Base-by-base conservation (phyloP, 805 yeast species). In the Hanseniaspora meyeri region DNA sequence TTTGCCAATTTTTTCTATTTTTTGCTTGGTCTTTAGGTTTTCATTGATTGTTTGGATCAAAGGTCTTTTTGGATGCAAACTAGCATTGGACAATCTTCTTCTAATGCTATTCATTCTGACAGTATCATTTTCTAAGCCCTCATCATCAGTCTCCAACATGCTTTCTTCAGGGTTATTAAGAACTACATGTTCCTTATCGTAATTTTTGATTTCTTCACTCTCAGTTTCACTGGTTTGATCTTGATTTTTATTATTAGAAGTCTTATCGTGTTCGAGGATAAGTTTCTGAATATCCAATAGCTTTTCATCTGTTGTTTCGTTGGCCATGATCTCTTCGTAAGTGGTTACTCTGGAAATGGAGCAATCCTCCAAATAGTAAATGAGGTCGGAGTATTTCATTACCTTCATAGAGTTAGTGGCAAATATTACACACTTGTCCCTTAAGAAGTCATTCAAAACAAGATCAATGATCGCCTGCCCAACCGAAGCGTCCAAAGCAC, bases 401-500 rank as follows among this genome's bases (percentile, higher is more conserved):
- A 82, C 80, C 24, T 76, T 67, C 29, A 80, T 72, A 0, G 81
- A 74, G 63, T 82, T 82, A 1, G 87, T 82, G 3, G 84, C 75
- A 53, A 82, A 69, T 34, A 82, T 69, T 27, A 78, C 71, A 4
- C 85, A 78, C 61, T 80, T 81, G 2, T 75, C 66, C 9, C 70
- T 69, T 51, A 82, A 68, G 16, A 81, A 61, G 29, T 85, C 85
- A 8, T 58, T 59, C 16, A 80, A 63, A 16, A 81, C 83, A 39
- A 73, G 63, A 5, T 77, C 72, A 60, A 78, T 74, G 55, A 81
- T 77, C 54, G 74, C 76, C 59, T 72, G 75, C 40, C 84, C 80
- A 47, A 83, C 89, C 62, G 82, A 82, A 1, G 85, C 80, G 69
- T 83, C 89, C n/a, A 83, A 87, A 1, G 88, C 88, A 61, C 84